Evolutionary conservation across 495 filamentous ascomycete genomes (phyloP), one percentile per base, ranked within the genome.

Genomic region (Penicillium mononematosum): DNA sequence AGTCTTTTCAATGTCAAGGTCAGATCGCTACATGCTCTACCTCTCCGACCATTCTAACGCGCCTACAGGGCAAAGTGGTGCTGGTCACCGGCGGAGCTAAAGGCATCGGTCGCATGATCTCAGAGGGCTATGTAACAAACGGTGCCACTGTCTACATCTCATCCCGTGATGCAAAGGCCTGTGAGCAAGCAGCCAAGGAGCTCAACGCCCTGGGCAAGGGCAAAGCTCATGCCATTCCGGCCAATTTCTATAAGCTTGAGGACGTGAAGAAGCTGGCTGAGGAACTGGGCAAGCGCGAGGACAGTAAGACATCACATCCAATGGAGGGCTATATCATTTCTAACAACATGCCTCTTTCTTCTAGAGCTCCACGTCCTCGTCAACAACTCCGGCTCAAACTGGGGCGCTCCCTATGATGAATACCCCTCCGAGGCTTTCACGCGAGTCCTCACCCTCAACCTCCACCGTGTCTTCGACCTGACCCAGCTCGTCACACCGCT

Each of bases 121-220:
- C 89, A 0, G 85, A 91, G 62, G 87, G 89, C 3, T 88, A 88
- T 59, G 86, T 91, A 1, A 75, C 81, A 25, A 92, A 92, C 68
- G 89, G 90, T 39, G 89, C 90, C 17, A 90, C 84, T 39, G 89
- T 92, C 31, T 92, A 92, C 71, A 91, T 94, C 57, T 88, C 87
- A 8, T 91, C 88, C 4, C 86, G 89, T 43, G 87, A 87, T 64
- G 77, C 74, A 27, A 79, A 81, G 64, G 75, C 81, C 42, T 87
- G 84, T 63, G 81, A 83, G 24, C 53, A 82, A 57, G 84, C 84
- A 9, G 80, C 73, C 56, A 71, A 70, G 11, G 83, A 87, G 65
- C 73, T 88, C 38, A 88, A 86, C 67, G 82, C 77, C 8, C 66
- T 85, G 14, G 82, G 82, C 50, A 84, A 81, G 64, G 85, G 85